A percentile compares a stretch with the other conserved stretches of the same genome.
Evolutionary conservation across 2,329 filamentous ascomycete genomes (phyloP).

Genomic region (Aureobasidium mangrovei): DNA sequence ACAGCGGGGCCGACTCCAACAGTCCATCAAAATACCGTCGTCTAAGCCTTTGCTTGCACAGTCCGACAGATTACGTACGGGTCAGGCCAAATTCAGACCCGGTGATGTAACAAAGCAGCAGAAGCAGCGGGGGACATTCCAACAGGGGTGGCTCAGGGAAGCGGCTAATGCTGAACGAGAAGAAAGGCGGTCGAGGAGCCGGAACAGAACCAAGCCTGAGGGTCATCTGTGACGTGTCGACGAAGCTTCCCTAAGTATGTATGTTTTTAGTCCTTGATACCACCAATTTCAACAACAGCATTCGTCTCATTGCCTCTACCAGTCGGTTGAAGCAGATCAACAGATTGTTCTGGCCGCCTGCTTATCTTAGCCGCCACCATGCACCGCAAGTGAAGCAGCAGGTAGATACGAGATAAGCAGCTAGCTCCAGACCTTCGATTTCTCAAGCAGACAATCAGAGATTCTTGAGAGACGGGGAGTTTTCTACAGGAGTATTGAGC

Average conservation of each 20-base stretch:
- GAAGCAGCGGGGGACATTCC: slow-evolving; percentile 13
- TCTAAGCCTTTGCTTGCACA: neutral
- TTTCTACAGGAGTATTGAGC: too few relatives aligned
- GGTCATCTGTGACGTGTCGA: too few relatives aligned
- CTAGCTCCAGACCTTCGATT: too few relatives aligned
- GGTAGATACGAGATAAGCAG: too few relatives aligned
- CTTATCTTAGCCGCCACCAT: too few relatives aligned
- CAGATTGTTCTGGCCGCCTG: too few relatives aligned
- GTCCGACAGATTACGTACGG: neutral
- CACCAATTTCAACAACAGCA: neutral
- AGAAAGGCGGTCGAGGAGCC: slow-evolving; percentile 8
- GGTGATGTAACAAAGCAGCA: neutral
- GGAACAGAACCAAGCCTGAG: neutral
- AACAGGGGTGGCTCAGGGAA: slow-evolving; percentile 14
- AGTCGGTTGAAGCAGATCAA: too few relatives aligned
- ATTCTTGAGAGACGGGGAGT: too few relatives aligned
- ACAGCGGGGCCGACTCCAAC: neutral
- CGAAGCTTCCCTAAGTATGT: too few relatives aligned
- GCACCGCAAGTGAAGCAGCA: too few relatives aligned
- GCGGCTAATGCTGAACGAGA: slow-evolving; percentile 14
- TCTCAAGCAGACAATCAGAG: too few relatives aligned
- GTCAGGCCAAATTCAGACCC: neutral
- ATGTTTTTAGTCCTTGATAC: too few relatives aligned
- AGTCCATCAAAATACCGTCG: neutral
- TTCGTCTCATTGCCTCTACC: neutral